phyloP scores from a whole-genome alignment of 495 filamentous ascomycete genomes.

The Ramalina peruviana region DNA sequence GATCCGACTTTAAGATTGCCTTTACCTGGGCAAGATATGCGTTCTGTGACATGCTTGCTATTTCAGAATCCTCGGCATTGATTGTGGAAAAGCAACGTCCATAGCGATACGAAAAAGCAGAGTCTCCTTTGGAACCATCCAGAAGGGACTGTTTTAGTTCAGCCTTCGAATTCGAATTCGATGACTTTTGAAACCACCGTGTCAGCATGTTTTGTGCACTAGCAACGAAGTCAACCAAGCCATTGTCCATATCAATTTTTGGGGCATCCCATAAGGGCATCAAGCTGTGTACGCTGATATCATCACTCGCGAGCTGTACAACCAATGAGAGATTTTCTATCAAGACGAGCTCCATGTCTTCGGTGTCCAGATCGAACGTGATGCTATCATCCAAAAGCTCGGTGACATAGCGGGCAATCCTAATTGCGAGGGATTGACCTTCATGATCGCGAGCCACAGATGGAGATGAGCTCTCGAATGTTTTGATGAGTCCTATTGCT shows the following conservation, averaged over 20 bases:
- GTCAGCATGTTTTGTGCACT: conserved; percentile 35
- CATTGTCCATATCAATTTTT: conserved; percentile 37
- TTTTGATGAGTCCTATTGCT: conserved; percentile 47
- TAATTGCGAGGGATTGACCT: conserved; percentile 56
- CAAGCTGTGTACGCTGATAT: conserved; percentile 40
- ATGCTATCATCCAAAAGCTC: conserved; percentile 8
- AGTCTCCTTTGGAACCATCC: conserved; percentile 3
- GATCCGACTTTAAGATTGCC: conserved; percentile 16
- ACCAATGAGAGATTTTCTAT: conserved; percentile 37
- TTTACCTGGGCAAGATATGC: conserved; percentile 8
- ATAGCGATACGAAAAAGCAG: conserved; percentile 18
- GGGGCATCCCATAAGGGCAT: conserved; percentile 40
- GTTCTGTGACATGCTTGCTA: conserved; percentile 2
- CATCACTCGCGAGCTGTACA: conserved; percentile 47
- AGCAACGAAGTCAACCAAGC: conserved; percentile 46
- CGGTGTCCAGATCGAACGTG: conserved; percentile 7
- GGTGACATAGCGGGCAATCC: conserved; percentile 53
- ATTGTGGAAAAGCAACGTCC: conserved; percentile 17
- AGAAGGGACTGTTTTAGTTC: conserved; percentile 13
- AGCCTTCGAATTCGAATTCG: conserved; percentile 1
- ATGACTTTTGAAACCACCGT: conserved; percentile 7
- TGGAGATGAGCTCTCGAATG: background rate
- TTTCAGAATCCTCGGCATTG: conserved; percentile 16
- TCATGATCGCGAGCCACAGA: conserved; percentile 41
- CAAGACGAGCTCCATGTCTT: conserved; percentile 7